Evolutionary conservation across 495 filamentous ascomycete genomes (phyloP).

Genomic region (Cercophora scortea): DNA sequence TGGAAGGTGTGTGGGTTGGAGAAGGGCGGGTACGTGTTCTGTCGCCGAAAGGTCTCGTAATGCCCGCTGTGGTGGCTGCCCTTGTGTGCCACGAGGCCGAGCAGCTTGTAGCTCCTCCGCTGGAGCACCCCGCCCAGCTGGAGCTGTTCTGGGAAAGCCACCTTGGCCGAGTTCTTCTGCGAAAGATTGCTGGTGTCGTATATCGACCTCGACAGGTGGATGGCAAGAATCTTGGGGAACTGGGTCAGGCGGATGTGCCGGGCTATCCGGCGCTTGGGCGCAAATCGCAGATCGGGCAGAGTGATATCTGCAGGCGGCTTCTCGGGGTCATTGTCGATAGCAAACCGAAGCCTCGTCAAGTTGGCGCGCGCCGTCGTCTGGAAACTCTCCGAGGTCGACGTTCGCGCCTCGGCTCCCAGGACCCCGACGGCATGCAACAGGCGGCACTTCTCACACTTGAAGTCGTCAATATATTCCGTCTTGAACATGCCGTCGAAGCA

Average conservation of each 20-base stretch:
- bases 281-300: slow-evolving; percentile 63
- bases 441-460: slow-evolving; percentile 86
- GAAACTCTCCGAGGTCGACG: slow-evolving; percentile 37
- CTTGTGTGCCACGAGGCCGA: slow-evolving; percentile 87
- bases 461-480: slow-evolving; percentile 93
- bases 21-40: slow-evolving; percentile 61
- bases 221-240: slow-evolving; percentile 81
- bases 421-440: slow-evolving; percentile 59
- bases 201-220: slow-evolving; percentile 90
- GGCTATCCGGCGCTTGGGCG: slow-evolving; percentile 76
- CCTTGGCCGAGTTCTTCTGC: slow-evolving; percentile 88
- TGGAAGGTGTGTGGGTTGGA: slow-evolving; percentile 75
- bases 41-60: slow-evolving; percentile 95
- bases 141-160: slow-evolving; percentile 79
- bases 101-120: slow-evolving; percentile 72
- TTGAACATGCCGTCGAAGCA: slow-evolving; percentile 95
- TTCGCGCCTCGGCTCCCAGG: slow-evolving; percentile 26
- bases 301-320: slow-evolving; percentile 57
- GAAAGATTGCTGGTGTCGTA: slow-evolving; percentile 66
- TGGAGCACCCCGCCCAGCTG: slow-evolving; percentile 72
- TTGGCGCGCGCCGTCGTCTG: slow-evolving; percentile 37
- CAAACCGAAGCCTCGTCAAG: slow-evolving; percentile 46
- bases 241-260: slow-evolving; percentile 75
- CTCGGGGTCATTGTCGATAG: slow-evolving; percentile 74
- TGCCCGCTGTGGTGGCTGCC: slow-evolving; percentile 94